Evolutionary conservation across 768 basidiomycete genomes (phyloP).

Genomic region (Trichaptum fuscoviolaceum): DNA sequence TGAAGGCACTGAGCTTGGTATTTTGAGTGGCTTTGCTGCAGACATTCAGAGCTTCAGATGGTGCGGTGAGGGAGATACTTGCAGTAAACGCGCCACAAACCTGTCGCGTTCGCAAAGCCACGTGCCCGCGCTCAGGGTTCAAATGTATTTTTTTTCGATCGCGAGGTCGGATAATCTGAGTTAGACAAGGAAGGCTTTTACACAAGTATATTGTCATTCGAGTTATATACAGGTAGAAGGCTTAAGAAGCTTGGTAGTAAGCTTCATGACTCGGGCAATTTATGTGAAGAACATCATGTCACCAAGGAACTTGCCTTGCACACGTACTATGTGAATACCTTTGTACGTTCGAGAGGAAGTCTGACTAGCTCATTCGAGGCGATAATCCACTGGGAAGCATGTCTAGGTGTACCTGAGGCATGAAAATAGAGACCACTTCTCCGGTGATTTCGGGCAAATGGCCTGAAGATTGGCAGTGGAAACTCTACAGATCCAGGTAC

Average conservation of each 20-base stretch:
- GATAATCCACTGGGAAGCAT: too few species aligned
- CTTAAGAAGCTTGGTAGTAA: too few species aligned
- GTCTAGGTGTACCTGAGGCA: neutral
- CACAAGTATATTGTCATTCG: too few species aligned
- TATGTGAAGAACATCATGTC: too few species aligned
- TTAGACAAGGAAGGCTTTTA: too few species aligned
- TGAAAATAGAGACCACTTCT: neutral
- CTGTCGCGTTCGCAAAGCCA: neutral
- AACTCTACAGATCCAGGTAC: neutral
- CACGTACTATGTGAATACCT: too few species aligned
- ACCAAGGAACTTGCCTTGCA: too few species aligned
- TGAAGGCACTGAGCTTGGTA: slow-evolving; percentile 18
- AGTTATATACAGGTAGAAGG: too few species aligned
- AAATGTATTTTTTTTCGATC: too few species aligned
- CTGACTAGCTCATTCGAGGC: neutral
- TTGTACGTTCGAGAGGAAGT: too few species aligned
- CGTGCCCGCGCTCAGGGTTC: neutral
- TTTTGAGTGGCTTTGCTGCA: slow-evolving; percentile 38
- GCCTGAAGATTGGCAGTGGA: neutral
- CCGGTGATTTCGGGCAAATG: neutral
- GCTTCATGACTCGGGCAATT: too few species aligned
- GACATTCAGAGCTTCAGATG: neutral
- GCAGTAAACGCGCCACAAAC: neutral
- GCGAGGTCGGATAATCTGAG: too few species aligned
- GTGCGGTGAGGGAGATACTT: neutral